Conservation (phyloP, 192 early-diverging fungal species). For the Helicostylum pulchrum region DNA sequence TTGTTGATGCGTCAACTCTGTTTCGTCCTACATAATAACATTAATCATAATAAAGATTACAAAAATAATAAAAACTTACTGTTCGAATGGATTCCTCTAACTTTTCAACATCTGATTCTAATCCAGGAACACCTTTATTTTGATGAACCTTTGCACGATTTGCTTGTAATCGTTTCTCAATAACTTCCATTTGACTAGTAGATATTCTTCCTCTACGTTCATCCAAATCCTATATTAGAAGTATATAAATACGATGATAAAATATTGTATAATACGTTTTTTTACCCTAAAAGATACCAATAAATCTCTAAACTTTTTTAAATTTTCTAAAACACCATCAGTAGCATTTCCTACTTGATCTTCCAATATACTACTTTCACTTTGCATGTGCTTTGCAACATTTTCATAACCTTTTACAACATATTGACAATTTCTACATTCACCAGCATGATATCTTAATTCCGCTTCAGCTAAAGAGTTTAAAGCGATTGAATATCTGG, state of each 20-base stretch:
- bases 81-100: conserved; percentile 29
- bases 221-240: conserved; percentile 35
- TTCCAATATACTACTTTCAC: conserved; percentile 38
- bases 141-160: conserved; percentile 51
- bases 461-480: conserved; percentile 55
- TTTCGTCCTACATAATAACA: conserved; percentile 40
- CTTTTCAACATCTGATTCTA: conserved; percentile 41
- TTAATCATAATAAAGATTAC: background rate
- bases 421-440: conserved; percentile 56
- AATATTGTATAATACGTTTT: background rate
- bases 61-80: conserved; percentile 24
- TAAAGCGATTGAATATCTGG: conserved; percentile 52
- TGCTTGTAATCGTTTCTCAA: conserved; percentile 53
- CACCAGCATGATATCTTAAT: conserved; percentile 50
- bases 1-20: conserved; percentile 45
- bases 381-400: conserved; percentile 48
- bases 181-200: conserved; percentile 42
- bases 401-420: conserved; percentile 49
- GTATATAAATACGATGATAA: background rate
- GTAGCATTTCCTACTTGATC: conserved; percentile 33
- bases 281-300: conserved; percentile 53
- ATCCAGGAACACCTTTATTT: conserved; percentile 35
- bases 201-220: conserved; percentile 49
- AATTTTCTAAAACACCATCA: conserved; percentile 54
- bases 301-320: conserved; percentile 65